Conservation (phyloP, 23 red algal genomes). For the Gracilaria vermiculophylla region DNA sequence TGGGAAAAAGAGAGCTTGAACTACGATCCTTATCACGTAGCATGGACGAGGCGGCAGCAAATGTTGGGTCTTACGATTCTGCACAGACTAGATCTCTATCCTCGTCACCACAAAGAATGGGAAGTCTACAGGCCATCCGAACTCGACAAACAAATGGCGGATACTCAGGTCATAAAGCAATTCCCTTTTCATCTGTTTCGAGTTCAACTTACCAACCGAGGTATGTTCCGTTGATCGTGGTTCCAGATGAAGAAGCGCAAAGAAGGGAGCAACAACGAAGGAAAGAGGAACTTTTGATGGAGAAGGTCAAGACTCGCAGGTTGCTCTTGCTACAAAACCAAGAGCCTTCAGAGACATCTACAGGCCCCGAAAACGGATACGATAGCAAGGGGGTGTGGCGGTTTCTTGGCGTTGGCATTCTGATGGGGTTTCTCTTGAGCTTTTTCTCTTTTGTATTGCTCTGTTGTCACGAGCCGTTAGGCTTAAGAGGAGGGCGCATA, state of each 20-base stretch:
- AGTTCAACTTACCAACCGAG: constrained; percentile 4
- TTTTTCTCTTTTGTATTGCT: neutral
- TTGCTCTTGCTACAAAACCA: neutral
- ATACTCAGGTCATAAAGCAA: neutral
- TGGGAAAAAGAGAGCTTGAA: neutral
- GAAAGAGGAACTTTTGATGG: neutral
- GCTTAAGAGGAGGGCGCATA: neutral
- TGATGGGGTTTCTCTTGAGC: neutral
- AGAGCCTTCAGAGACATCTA: neutral
- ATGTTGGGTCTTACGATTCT: neutral
- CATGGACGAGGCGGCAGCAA: neutral
- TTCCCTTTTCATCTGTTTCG: neutral
- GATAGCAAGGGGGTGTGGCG: neutral
- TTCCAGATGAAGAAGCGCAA: neutral
- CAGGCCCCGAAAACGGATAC: neutral
- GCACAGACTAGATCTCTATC: neutral
- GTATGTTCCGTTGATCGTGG: neutral
- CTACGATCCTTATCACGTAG: neutral
- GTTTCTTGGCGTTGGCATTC: neutral
- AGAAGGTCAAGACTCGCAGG: neutral
- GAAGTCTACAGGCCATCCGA: neutral
- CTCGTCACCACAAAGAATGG: neutral
- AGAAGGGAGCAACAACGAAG: neutral
- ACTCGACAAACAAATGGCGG: neutral
- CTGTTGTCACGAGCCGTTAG: neutral